These are phyloP conservation scores for Boletus rubescentipes DNA, from an alignment of 768 basidiomycete genomes.

Conservation along the genomic window DNA sequence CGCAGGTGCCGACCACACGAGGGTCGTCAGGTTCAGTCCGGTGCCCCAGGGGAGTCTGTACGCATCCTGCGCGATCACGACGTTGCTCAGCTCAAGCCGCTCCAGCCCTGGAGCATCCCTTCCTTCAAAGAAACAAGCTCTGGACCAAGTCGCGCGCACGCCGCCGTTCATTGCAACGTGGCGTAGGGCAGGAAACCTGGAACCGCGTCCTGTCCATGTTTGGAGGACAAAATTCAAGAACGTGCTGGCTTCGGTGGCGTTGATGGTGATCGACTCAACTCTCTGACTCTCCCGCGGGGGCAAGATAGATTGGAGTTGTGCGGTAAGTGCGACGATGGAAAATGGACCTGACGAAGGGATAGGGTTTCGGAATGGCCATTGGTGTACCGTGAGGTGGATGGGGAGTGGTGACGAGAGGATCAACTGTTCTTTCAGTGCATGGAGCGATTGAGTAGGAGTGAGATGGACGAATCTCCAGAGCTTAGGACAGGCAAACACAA, in stretches of 20 bases:
- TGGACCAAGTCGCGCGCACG: conserved; percentile 19
- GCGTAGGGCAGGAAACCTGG: conserved; percentile 14
- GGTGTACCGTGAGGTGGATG: conserved; percentile 16
- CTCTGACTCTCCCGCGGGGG: conserved; percentile 6
- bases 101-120: conserved; percentile 14
- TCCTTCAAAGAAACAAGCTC: conserved; percentile 19
- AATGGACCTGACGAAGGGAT: conserved; percentile 1
- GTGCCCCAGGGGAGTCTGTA: conserved; percentile 10
- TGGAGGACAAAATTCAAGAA: conserved; percentile 21
- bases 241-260: conserved; percentile 15
- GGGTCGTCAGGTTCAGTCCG: conserved; percentile 19
- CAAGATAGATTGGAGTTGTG: conserved; percentile 18
- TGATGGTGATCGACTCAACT: conserved; percentile 16
- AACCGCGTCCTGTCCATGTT: conserved; percentile 13
- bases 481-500: conserved; percentile 15
- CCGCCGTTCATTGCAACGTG: conserved; percentile 13
- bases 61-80: conserved; percentile 11
- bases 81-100: conserved; percentile 18
- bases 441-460: conserved; percentile 11
- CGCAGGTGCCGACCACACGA: conserved; percentile 20
- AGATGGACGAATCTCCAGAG: conserved; percentile 23
- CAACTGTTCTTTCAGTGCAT: conserved; percentile 16
- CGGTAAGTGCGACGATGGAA: conserved; percentile 15
- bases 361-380: conserved; percentile 21
- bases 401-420: conserved; percentile 10